Evolutionary conservation across 768 basidiomycete genomes (phyloP).

Genomic region (Rhodotorula kratochvilovae): DNA sequence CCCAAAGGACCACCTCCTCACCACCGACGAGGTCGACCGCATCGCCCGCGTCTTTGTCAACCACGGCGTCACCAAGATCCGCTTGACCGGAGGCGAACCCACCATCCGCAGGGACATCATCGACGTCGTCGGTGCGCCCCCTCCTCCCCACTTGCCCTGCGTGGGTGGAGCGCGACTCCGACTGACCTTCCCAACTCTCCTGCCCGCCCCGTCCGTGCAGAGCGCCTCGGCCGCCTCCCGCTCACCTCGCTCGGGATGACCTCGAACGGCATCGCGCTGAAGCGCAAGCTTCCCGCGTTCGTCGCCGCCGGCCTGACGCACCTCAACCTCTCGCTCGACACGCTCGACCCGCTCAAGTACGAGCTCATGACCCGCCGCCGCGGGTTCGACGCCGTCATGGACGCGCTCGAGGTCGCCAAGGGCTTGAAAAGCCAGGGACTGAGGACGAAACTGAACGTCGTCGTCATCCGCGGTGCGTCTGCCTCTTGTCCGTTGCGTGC

Average conservation of each 20-base stretch:
- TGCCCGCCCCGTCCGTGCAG: conserved; percentile 47
- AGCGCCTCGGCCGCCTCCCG: conserved; percentile 60
- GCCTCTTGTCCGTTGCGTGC: too few species aligned
- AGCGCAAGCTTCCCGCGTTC: conserved; percentile 65
- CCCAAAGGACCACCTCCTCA: conserved; percentile 63
- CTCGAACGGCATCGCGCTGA: conserved; percentile 71
- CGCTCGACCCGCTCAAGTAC: conserved; percentile 78
- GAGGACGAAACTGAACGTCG: conserved; percentile 75
- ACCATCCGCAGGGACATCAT: conserved; percentile 71
- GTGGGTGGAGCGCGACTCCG: too few species aligned
- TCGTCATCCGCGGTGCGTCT: conserved; percentile 61
- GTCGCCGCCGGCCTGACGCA: conserved; percentile 71
- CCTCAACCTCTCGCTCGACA: conserved; percentile 67
- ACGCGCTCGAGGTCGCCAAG: conserved; percentile 59
- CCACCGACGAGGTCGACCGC: conserved; percentile 69
- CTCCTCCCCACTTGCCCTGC: too few species aligned
- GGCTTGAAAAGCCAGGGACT: conserved; percentile 10
- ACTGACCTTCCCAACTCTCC: not conserved
- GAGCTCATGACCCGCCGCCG: conserved; percentile 76
- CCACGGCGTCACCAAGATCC: conserved; percentile 78
- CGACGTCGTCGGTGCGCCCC: conserved; percentile 61
- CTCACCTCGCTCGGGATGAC: conserved; percentile 78
- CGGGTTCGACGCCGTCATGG: conserved; percentile 63
- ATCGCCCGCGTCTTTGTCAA: conserved; percentile 71
- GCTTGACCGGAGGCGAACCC: conserved; percentile 83